phyloP scores from a whole-genome alignment of 2,329 filamentous ascomycete species.

The Lithohypha guttulata region DNA sequence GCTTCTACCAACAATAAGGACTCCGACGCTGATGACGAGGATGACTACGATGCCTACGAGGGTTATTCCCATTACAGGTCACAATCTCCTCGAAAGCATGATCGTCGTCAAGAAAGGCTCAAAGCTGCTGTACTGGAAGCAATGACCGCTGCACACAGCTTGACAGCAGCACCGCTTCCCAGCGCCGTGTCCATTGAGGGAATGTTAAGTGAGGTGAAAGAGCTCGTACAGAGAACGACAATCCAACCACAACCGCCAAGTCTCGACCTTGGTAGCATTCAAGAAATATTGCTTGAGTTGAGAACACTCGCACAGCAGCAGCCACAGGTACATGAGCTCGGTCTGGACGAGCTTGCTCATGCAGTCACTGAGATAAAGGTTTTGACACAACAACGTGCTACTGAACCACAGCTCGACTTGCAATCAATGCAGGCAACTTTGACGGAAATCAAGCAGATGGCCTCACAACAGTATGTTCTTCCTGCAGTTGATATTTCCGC shows the following conservation, averaged over 20 bases:
- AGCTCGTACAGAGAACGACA: constrained; percentile 25
- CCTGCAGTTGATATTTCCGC: constrained; percentile 10
- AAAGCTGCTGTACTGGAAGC: constrained; percentile 55
- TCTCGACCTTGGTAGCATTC: constrained; percentile 30
- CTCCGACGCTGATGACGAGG: constrained; percentile 91
- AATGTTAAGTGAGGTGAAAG: constrained; percentile 28
- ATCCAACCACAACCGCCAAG: constrained; percentile 28
- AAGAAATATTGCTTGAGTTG: constrained; percentile 28
- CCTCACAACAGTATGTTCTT: constrained; percentile 11
- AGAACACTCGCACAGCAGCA: constrained; percentile 20
- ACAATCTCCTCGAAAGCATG: constrained; percentile 60
- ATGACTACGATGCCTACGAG: constrained; percentile 50
- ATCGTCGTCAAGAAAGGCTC: constrained; percentile 53
- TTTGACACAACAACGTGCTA: constrained; percentile 5
- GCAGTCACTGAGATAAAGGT: constrained; percentile 8
- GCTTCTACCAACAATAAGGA: constrained; percentile 58
- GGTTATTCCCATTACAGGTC: constrained; percentile 50
- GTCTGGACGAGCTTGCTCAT: constrained; percentile 4
- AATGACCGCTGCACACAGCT: constrained; percentile 29
- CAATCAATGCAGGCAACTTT: constrained; percentile 30
- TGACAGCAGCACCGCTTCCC: constrained; percentile 20
- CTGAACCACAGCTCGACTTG: constrained; percentile 26
- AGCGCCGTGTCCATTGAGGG: constrained; percentile 31
- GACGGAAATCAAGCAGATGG: constrained; percentile 25
- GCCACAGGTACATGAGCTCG: constrained; percentile 2